These are phyloP conservation scores for Aegilops tauschii DNA, from an alignment of 176 grass and related monocot genomes.

Conservation along the genomic window DNA sequence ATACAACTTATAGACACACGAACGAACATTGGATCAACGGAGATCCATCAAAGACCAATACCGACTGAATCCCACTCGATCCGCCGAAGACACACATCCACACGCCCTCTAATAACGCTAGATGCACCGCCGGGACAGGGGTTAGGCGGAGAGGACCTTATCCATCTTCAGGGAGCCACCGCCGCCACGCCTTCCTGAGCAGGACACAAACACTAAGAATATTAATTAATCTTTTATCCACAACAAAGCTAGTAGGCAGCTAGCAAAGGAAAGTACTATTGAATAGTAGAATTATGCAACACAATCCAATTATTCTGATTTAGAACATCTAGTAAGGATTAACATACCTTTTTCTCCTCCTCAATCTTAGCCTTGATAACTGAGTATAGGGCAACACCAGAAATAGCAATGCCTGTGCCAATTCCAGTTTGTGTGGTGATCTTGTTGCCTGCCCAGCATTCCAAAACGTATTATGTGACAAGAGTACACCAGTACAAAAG, in stretches of 20 bases:
- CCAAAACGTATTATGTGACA: not conserved
- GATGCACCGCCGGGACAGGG: too few relatives aligned
- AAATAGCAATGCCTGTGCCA: slow-evolving; percentile 80
- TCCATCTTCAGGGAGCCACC: too few relatives aligned
- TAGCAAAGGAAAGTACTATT: not conserved
- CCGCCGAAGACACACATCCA: too few relatives aligned
- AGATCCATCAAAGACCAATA: too few relatives aligned
- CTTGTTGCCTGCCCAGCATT: slow-evolving; percentile 64
- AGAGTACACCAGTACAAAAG: not conserved
- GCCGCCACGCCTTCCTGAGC: too few relatives aligned
- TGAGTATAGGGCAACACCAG: slow-evolving; percentile 79
- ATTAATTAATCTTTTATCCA: not conserved
- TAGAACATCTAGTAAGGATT: not conserved
- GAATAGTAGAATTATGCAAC: slow-evolving; percentile 8
- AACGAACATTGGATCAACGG: too few relatives aligned
- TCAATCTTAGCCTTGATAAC: slow-evolving; percentile 87
- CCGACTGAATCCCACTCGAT: too few relatives aligned
- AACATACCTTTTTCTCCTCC: slow-evolving; percentile 83
- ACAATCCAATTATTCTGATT: not conserved
- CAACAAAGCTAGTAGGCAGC: not conserved
- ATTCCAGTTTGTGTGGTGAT: slow-evolving; percentile 89
- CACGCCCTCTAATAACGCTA: too few relatives aligned
- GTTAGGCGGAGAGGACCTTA: too few relatives aligned
- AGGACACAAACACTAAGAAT: not conserved
- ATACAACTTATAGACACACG: too few relatives aligned